Evolutionary conservation across 164 flowering plant genomes (phyloP).

Genomic region (Taxillus chinensis): DNA sequence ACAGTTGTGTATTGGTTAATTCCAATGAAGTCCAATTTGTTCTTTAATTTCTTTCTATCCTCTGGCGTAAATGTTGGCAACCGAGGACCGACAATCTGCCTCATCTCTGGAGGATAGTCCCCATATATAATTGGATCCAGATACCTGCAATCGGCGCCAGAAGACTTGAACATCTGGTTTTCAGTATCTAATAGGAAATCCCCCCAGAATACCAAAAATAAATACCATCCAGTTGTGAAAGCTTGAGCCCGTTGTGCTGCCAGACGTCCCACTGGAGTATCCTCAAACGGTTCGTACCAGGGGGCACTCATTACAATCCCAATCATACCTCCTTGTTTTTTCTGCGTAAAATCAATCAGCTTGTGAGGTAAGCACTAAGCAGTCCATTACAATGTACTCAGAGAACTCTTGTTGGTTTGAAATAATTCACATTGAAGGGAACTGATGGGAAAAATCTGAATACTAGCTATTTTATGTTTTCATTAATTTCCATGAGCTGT

Average conservation of each 20-base stretch:
- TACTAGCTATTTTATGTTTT: too few relatives aligned
- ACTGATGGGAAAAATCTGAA: too few relatives aligned
- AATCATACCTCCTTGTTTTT: slow-evolving; percentile 3
- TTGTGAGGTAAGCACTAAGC: too few relatives aligned
- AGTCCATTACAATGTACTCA: neutral
- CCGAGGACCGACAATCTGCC: neutral
- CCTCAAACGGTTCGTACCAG: neutral
- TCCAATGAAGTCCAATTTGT: slow-evolving; percentile 3
- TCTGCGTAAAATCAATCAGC: neutral
- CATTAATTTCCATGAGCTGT: too few relatives aligned
- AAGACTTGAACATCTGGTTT: neutral
- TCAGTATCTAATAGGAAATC: neutral
- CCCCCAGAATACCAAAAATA: neutral
- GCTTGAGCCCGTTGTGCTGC: slow-evolving; percentile 1
- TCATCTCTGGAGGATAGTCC: slow-evolving; percentile 2
- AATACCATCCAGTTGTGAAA: neutral
- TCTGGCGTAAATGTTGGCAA: neutral
- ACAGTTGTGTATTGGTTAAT: neutral
- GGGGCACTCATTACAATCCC: neutral
- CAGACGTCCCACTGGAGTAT: neutral
- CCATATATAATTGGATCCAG: neutral
- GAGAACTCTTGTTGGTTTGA: neutral
- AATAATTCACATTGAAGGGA: too few relatives aligned
- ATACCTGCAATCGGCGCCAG: neutral
- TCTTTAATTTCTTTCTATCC: neutral